phyloP scores from a whole-genome alignment of 176 grass and related monocot species.

The Musa itinerans region DNA sequence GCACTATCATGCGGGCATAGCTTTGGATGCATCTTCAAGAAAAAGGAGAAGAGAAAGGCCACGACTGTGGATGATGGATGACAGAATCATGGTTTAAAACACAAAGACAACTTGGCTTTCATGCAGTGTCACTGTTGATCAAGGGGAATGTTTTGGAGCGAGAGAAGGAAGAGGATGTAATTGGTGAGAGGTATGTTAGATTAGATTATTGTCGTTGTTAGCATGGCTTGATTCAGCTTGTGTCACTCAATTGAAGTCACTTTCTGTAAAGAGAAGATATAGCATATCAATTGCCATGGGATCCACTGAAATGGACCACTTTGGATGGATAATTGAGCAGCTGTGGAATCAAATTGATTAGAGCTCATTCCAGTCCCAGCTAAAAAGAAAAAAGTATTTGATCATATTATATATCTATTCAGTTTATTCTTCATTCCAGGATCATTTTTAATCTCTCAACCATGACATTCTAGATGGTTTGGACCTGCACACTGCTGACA shows the following conservation, averaged over 20 bases:
- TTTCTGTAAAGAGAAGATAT: neutral
- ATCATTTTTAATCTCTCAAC: neutral
- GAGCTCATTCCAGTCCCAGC: neutral
- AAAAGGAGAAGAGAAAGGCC: neutral
- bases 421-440: neutral
- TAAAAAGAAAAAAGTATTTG: neutral
- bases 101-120: neutral
- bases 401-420: neutral
- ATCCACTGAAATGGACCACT: neutral
- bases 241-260: neutral
- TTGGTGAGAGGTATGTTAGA: neutral
- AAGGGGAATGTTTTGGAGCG: neutral
- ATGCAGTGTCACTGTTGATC: neutral
- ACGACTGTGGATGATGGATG: neutral
- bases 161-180: neutral
- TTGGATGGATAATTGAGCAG: neutral
- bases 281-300: neutral
- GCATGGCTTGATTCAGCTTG: constrained; percentile 6
- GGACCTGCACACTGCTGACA: neutral
- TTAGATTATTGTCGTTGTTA: neutral
- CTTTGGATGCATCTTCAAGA: neutral
- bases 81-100: neutral
- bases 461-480: neutral
- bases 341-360: neutral
- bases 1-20: neutral